Evolutionary conservation across 345 rosid genomes (phyloP).

Genomic region (Bruguiera sexangula): DNA sequence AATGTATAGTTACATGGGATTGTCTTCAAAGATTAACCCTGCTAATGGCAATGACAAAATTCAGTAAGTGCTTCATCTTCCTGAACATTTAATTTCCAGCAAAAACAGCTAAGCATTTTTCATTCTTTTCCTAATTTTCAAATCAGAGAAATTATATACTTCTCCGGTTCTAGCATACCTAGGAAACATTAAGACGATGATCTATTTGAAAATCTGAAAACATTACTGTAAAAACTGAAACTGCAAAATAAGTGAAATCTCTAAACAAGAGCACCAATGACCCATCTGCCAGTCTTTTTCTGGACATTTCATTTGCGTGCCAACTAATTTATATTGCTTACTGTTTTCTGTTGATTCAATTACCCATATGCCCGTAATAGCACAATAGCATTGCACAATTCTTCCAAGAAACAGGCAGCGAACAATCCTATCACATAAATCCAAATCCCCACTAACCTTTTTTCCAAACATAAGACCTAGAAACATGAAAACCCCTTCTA

Average conservation of each 20-base stretch:
- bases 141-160: background rate
- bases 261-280: background rate
- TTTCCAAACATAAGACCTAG: background rate
- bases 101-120: background rate
- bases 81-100: conserved; percentile 3
- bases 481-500: background rate
- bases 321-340: background rate
- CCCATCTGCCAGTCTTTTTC: background rate
- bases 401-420: background rate
- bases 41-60: conserved; percentile 25
- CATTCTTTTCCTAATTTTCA: background rate
- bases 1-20: conserved; percentile 36
- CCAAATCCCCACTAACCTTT: conserved; percentile 19
- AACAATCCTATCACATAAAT: conserved; percentile 2
- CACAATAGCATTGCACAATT: too few species aligned
- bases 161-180: background rate
- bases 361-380: background rate
- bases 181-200: background rate
- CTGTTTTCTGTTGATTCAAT: background rate
- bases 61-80: conserved; percentile 11
- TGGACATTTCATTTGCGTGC: conserved; percentile 5
- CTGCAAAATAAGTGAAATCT: background rate
- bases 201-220: too few species aligned
- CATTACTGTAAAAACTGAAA: background rate
- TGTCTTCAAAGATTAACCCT: conserved; percentile 24